Conservation (phyloP, 1,139 yeast species). For the Blastobotrys apis region DNA sequence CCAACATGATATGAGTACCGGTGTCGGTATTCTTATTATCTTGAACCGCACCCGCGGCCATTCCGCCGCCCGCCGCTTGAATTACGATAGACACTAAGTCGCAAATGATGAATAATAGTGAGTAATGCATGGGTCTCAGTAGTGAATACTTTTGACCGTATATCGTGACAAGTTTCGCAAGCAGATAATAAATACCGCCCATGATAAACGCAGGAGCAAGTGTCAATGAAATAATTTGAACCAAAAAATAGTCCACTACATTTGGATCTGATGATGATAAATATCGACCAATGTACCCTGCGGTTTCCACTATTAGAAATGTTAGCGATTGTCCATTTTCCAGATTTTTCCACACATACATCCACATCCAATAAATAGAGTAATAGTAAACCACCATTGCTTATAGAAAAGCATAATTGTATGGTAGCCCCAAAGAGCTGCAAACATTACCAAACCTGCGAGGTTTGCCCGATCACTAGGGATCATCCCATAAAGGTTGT, state of each 20-base stretch:
- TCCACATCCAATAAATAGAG: conserved; percentile 57
- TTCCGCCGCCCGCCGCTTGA: conserved; percentile 83
- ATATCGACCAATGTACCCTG: conserved; percentile 68
- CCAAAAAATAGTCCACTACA: conserved; percentile 46
- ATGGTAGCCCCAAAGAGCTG: conserved; percentile 42
- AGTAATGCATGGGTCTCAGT: conserved; percentile 70
- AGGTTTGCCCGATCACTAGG: conserved; percentile 47
- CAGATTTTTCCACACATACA: no score
- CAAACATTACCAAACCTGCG: conserved; percentile 48
- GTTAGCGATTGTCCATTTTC: conserved; percentile 16
- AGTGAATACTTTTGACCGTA: conserved; percentile 61
- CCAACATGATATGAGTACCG: conserved; percentile 78
- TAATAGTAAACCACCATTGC: conserved; percentile 71
- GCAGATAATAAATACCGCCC: conserved; percentile 78
- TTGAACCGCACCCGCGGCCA: conserved; percentile 55
- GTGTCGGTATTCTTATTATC: conserved; percentile 37
- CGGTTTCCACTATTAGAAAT: no score
- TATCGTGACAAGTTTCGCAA: conserved; percentile 68
- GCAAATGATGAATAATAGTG: conserved; percentile 60
- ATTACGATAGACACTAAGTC: conserved; percentile 67
- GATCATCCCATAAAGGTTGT: conserved; percentile 40
- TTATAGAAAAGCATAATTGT: conserved; percentile 40
- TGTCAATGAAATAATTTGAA: conserved; percentile 68
- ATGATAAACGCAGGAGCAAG: conserved; percentile 84
- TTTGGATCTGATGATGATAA: conserved; percentile 41